Conservation (phyloP, 2,329 filamentous ascomycete genomes). For the Exophiala oligosperma region DNA sequence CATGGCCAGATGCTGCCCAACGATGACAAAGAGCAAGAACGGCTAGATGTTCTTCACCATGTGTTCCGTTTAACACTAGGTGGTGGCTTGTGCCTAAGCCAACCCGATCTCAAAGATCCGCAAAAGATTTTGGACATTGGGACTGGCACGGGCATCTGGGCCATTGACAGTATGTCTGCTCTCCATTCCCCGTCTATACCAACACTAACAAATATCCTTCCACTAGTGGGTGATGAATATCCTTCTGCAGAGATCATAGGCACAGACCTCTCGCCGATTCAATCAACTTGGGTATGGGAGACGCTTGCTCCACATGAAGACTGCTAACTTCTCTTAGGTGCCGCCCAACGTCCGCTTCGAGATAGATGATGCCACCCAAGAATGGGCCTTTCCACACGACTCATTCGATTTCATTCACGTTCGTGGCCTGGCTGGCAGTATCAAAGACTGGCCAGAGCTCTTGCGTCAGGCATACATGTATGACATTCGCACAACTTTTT, state of each 20-base stretch:
- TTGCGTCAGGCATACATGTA: slow-evolving; percentile 1
- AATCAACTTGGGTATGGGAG: slow-evolving; percentile 20
- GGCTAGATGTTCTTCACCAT: slow-evolving; percentile 6
- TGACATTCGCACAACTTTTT: background rate
- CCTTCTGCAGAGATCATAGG: slow-evolving; percentile 34
- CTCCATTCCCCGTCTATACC: background rate
- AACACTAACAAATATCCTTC: background rate
- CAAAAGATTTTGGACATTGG: slow-evolving; percentile 36
- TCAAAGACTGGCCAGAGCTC: slow-evolving; percentile 1
- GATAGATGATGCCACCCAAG: background rate
- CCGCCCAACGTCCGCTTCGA: slow-evolving; percentile 1
- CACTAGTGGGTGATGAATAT: slow-evolving; percentile 34
- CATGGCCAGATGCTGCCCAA: slow-evolving; percentile 1
- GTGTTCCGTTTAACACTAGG: slow-evolving; percentile 6
- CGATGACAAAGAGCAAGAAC: slow-evolving; percentile 6
- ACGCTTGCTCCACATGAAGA: slow-evolving; percentile 25
- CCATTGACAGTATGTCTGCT: slow-evolving; percentile 30
- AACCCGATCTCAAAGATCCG: slow-evolving; percentile 31
- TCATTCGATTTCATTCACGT: slow-evolving; percentile 1
- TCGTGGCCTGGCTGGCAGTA: slow-evolving; percentile 1
- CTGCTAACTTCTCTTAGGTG: background rate
- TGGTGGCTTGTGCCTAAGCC: slow-evolving; percentile 9
- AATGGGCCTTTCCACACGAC: slow-evolving; percentile 1
- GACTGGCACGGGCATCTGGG: slow-evolving; percentile 39
- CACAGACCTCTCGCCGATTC: slow-evolving; percentile 41